Evolutionary conservation across 352 stramenopile genomes (phyloP).

Genomic region (Peronosclerospora sorghi): DNA sequence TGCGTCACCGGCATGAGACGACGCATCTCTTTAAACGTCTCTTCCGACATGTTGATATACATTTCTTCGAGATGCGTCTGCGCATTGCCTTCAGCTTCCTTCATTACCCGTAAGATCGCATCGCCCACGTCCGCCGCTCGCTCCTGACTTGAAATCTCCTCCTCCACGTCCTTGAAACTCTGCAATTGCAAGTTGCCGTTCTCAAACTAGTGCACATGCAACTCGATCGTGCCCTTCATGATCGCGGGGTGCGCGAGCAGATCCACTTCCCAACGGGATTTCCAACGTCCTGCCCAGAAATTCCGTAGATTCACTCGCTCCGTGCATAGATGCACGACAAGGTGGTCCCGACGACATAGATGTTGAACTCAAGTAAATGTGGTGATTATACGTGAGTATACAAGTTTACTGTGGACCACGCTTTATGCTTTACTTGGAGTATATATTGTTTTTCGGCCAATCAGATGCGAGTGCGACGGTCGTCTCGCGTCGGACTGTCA

Average conservation of each 20-base stretch:
- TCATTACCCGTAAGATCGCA: constrained; percentile 62
- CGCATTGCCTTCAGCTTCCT: constrained; percentile 72
- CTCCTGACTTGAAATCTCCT: constrained; percentile 34
- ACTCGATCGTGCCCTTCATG: constrained; percentile 54
- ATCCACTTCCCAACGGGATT: constrained; percentile 71
- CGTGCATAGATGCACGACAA: constrained; percentile 74
- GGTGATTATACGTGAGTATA: no score
- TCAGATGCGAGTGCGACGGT: no score
- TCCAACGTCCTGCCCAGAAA: constrained; percentile 83
- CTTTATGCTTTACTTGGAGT: no score
- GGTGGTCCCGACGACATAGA: constrained; percentile 55
- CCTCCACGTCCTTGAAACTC: constrained; percentile 58
- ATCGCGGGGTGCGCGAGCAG: no score
- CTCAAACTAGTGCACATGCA: constrained; percentile 93
- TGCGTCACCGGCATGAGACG: constrained; percentile 89
- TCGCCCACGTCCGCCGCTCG: constrained; percentile 43
- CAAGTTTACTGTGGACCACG: no score
- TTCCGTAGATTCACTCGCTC: constrained; percentile 85
- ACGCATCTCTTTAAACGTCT: constrained; percentile 92
- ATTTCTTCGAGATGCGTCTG: constrained; percentile 88
- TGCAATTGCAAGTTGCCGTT: constrained; percentile 92
- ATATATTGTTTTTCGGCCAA: no score
- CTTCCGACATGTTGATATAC: constrained; percentile 91
- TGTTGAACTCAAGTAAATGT: no score
- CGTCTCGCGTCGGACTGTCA: no score